These are phyloP conservation scores for Periconia sp. DNA, from an alignment of 2,329 filamentous ascomycete species.

Conservation along the genomic window DNA sequence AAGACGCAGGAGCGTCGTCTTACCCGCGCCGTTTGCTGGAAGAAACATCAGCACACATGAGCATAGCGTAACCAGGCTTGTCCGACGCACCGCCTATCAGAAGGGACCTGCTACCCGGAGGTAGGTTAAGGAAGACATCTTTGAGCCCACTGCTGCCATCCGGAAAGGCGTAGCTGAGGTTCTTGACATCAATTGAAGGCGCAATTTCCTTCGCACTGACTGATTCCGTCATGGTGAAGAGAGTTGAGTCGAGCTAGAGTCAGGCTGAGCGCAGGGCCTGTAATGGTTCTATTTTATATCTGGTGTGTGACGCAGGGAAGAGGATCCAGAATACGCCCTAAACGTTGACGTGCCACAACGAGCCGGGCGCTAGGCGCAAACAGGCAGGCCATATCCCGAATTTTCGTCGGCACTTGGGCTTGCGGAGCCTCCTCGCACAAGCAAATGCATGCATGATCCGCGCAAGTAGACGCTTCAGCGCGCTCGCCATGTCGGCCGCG, in stretches of 20 bases:
- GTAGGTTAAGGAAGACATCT: constrained; percentile 76
- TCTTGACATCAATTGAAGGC: constrained; percentile 73
- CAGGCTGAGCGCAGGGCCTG: too few relatives aligned
- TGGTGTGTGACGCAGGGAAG: not conserved
- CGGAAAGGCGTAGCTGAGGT: constrained; percentile 87
- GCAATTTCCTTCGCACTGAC: constrained; percentile 28
- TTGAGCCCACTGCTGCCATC: constrained; percentile 81
- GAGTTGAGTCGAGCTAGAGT: too few relatives aligned
- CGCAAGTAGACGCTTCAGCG: constrained; percentile 20
- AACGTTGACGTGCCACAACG: constrained; percentile 6
- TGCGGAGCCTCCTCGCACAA: not conserved
- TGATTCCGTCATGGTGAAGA: constrained; percentile 27
- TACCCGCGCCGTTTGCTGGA: constrained; percentile 89
- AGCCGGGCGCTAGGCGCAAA: constrained; percentile 20
- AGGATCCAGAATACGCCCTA: constrained; percentile 1
- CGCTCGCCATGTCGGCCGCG: constrained; percentile 29
- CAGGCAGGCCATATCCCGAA: constrained; percentile 20
- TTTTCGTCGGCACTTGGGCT: constrained; percentile 19
- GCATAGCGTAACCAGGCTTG: constrained; percentile 16
- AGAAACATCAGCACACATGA: not conserved
- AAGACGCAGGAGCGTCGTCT: constrained; percentile 93
- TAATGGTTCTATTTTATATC: too few relatives aligned
- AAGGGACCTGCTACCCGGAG: constrained; percentile 82
- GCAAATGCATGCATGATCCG: constrained; percentile 31
- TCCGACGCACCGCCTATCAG: constrained; percentile 74